Conservation (phyloP, 1,284 basidiomycete genomes). For the Sporisorium exsertum region DNA sequence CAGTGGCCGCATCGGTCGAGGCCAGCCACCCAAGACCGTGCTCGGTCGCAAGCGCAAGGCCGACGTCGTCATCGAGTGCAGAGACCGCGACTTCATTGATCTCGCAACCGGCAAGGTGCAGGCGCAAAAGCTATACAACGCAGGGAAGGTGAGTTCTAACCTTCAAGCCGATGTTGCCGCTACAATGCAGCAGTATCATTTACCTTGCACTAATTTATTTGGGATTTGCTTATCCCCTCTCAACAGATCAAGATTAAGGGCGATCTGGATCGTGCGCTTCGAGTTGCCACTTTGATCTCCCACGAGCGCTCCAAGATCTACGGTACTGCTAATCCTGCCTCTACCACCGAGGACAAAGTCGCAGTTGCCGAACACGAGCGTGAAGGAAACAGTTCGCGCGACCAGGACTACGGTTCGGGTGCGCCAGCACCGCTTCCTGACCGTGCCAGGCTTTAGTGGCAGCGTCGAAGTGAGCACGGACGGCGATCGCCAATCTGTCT, state of each 20-base stretch:
- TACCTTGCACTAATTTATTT: too few relatives aligned
- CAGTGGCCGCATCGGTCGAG: slow-evolving; percentile 52
- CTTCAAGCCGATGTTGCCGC: background rate
- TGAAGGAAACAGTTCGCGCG: slow-evolving; percentile 26
- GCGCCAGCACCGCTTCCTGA: slow-evolving; percentile 52
- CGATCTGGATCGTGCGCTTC: slow-evolving; percentile 59
- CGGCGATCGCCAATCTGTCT: background rate
- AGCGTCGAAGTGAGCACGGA: too few relatives aligned
- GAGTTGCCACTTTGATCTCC: slow-evolving; percentile 53
- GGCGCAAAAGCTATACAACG: slow-evolving; percentile 56
- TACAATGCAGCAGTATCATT: too few relatives aligned
- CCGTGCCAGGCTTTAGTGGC: slow-evolving; percentile 37
- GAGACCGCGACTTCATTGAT: slow-evolving; percentile 62
- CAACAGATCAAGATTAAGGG: slow-evolving; percentile 63
- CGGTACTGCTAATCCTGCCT: slow-evolving; percentile 33
- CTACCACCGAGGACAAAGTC: slow-evolving; percentile 14
- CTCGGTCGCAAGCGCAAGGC: slow-evolving; percentile 60
- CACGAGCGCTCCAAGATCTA: slow-evolving; percentile 65
- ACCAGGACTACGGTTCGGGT: slow-evolving; percentile 52
- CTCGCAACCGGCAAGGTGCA: slow-evolving; percentile 63
- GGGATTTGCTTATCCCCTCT: background rate
- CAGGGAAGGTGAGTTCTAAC: slow-evolving; percentile 46
- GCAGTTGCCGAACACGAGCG: slow-evolving; percentile 29
- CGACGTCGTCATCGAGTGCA: slow-evolving; percentile 64
- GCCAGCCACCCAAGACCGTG: slow-evolving; percentile 58